Evolutionary conservation across 2,329 filamentous ascomycete species (phyloP).

Genomic region (Ceratocystiopsis brevicomis): DNA sequence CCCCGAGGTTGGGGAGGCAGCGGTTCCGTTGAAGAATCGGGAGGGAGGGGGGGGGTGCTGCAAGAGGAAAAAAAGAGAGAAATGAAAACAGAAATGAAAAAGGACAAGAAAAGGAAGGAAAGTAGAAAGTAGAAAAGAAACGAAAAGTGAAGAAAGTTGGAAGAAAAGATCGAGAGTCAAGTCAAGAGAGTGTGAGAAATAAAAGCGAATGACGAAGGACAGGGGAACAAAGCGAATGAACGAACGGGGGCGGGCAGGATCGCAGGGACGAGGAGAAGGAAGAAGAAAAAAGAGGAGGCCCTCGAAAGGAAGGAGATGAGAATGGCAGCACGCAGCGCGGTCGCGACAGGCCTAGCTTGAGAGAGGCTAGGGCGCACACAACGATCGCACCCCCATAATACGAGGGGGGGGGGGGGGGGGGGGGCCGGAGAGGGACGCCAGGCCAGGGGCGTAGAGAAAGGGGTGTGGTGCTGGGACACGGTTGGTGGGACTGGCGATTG

Average conservation of each 20-base stretch:
- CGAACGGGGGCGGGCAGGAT: neutral
- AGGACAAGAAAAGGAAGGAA: neutral
- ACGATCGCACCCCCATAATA: too few relatives aligned
- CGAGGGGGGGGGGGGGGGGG: too few relatives aligned
- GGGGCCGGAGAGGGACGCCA: too few relatives aligned
- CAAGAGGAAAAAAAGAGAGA: constrained; percentile 10
- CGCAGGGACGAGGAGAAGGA: constrained; percentile 3
- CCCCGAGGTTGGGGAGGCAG: too few relatives aligned
- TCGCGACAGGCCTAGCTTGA: constrained; percentile 8
- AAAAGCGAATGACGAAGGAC: constrained; percentile 7
- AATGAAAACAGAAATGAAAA: constrained; percentile 13
- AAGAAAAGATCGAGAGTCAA: neutral
- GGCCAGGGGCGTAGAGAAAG: neutral
- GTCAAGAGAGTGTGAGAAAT: constrained; percentile 1
- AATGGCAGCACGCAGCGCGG: neutral
- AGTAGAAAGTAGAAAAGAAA: constrained; percentile 16
- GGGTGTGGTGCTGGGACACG: constrained; percentile 5
- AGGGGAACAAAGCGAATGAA: constrained; percentile 5
- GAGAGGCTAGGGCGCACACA: constrained; percentile 6
- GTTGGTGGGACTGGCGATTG: constrained; percentile 16
- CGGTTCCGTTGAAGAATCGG: neutral
- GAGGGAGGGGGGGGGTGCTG: neutral
- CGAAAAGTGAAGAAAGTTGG: constrained; percentile 15
- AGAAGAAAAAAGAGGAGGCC: constrained; percentile 6
- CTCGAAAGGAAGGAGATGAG: neutral